phyloP scores from a whole-genome alignment of 2,329 filamentous ascomycete species.

The Alternaria arbusti region DNA sequence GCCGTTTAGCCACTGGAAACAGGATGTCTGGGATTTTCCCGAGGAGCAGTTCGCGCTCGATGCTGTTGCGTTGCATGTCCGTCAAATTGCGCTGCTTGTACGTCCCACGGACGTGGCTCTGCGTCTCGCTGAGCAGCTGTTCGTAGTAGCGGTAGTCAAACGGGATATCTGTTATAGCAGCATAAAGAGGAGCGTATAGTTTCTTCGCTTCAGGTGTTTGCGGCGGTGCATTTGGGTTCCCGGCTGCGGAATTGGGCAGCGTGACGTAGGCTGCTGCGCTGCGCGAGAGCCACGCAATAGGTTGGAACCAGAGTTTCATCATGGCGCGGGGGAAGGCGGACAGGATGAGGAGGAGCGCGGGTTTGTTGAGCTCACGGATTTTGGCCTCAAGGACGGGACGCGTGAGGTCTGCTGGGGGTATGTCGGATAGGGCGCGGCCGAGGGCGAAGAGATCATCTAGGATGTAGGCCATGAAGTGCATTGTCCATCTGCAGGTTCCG shows the following conservation, averaged over 20 bases:
- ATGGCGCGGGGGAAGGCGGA: constrained; percentile 46
- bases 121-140: constrained; percentile 63
- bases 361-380: constrained; percentile 43
- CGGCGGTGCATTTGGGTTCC: constrained; percentile 46
- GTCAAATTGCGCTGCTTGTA: constrained; percentile 56
- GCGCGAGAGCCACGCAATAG: constrained; percentile 40
- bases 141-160: constrained; percentile 56
- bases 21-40: constrained; percentile 60
- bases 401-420: constrained; percentile 46
- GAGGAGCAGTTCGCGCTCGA: constrained; percentile 62
- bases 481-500: constrained; percentile 78
- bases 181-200: constrained; percentile 49
- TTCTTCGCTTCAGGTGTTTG: constrained; percentile 53
- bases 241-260: constrained; percentile 43
- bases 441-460: constrained; percentile 57
- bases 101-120: constrained; percentile 67
- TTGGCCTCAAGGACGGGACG: constrained; percentile 33
- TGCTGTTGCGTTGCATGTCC: constrained; percentile 54
- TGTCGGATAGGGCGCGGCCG: constrained; percentile 27
- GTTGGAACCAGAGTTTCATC: constrained; percentile 46
- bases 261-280: constrained; percentile 35
- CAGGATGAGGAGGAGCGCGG: constrained; percentile 41
- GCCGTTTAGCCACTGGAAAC: constrained; percentile 54
- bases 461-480: constrained; percentile 67
- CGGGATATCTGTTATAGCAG: constrained; percentile 45